A percentile compares a stretch with the other conserved stretches of the same genome.
These are phyloP conservation scores for Bipolaris victoriae DNA, from an alignment of 2,329 filamentous ascomycete species.

Conservation along the genomic window DNA sequence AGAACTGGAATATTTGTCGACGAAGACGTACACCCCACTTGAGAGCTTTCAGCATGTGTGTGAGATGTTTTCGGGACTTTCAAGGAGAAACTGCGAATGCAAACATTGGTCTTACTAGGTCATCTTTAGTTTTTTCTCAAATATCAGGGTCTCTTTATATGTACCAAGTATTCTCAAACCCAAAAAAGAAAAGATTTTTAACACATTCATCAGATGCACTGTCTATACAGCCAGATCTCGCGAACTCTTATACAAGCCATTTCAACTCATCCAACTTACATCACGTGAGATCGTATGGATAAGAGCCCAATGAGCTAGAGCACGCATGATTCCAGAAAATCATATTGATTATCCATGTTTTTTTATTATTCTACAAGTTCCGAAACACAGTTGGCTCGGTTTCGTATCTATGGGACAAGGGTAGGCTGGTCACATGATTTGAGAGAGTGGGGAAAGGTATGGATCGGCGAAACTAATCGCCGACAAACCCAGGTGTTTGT, in stretches of 20 bases:
- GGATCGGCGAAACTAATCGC: conserved; percentile 17
- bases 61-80: not conserved
- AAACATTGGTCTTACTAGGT: too few species aligned
- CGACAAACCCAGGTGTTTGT: conserved; percentile 25
- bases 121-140: too few species aligned
- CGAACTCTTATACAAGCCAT: not conserved
- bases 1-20: not conserved
- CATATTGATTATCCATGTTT: not conserved
- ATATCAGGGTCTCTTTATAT: too few species aligned
- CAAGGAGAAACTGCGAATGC: too few species aligned
- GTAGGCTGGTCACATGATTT: not conserved
- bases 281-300: not conserved
- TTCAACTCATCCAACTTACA: not conserved
- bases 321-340: not conserved
- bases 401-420: too few species aligned
- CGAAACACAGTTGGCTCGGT: not conserved
- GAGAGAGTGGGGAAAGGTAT: not conserved
- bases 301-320: not conserved
- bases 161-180: too few species aligned
- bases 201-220: too few species aligned
- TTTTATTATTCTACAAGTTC: not conserved
- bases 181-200: too few species aligned
- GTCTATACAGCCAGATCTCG: too few species aligned
- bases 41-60: not conserved
- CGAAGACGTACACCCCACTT: not conserved